Evolutionary conservation across 208 protist genomes (phyloP).

Genomic region (Acanthamoeba castellanii): DNA sequence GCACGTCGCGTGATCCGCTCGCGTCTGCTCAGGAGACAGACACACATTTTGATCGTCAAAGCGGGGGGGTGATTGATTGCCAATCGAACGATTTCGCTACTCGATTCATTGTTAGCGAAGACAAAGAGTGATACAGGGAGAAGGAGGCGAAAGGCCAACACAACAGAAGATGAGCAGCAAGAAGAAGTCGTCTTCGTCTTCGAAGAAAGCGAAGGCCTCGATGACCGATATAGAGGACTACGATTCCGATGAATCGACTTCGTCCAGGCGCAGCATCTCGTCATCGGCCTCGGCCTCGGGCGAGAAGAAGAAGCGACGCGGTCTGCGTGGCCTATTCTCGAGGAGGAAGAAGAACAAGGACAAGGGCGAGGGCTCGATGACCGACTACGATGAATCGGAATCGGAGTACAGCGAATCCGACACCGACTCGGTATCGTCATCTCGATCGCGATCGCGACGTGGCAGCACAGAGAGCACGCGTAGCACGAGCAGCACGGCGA

Average conservation of each 20-base stretch:
- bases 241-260: constrained; percentile 19
- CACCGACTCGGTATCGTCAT: background rate
- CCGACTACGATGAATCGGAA: constrained; percentile 29
- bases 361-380: constrained; percentile 23
- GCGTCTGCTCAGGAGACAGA: too few relatives aligned
- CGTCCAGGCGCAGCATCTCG: background rate
- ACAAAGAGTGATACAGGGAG: too few relatives aligned
- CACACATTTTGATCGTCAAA: too few relatives aligned
- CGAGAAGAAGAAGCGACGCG: background rate
- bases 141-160: background rate
- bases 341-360: constrained; percentile 32
- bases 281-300: background rate
- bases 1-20: too few relatives aligned
- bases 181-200: background rate
- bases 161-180: constrained; percentile 41
- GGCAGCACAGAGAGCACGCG: background rate
- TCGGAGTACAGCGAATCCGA: constrained; percentile 28
- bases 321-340: background rate
- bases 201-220: background rate
- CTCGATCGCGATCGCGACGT: background rate
- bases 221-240: constrained; percentile 4
- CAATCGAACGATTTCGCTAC: too few relatives aligned
- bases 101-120: too few relatives aligned
- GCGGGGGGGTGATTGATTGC: too few relatives aligned
- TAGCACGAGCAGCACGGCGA: background rate